Base-by-base conservation (phyloP, 352 stramenopile genomes). In the Lagenidium giganteum region DNA sequence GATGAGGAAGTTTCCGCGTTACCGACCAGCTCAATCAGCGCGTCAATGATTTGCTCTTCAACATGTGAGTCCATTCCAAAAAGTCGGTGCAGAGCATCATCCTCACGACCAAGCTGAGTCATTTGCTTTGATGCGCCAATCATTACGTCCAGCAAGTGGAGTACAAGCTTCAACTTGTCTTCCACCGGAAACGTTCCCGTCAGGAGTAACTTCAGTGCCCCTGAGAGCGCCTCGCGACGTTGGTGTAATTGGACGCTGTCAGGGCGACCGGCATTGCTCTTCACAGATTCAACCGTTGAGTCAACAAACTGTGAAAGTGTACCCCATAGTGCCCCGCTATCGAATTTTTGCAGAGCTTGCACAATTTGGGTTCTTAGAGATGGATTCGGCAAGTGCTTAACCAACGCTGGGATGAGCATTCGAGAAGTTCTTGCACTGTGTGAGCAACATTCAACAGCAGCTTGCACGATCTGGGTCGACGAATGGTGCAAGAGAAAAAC, bases 401-500 rank as follows among this genome's bases (percentile, higher is more conserved):
- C 65, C 5, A 94, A 49, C 0, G 82, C 76, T 3, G 82, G 82
- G 25, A 94, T 84, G 2, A 94, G 57, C 78, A 94, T 94, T 40
- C 80, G 61, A 1, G 82, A 94, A 38, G 74, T 75, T 8, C 82
- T 72, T 8, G 69, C 70, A 27, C 74, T 89, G 26, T 84, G 83
- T 8, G 74, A 83, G 23, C 82, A 94, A 39, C 72, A 92, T 37
- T 92, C 75, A 5, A 94, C 70, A 0, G 82, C 78, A 29, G 82
- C 82, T 52, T 84, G 75, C 4, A 94, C 64, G 16, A 94, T 87
- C 33, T 71, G 64, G 25, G 65, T 56, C 12, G 73, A 88, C 1
- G 63, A 61, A 24, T 94, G 69, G 30, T 94, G 72, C 16, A 94
- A 67, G 29, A 94, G 47, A 49, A 92, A 94, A 8, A 94, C 82